Base-by-base conservation (phyloP, 2,329 filamentous ascomycete species). In the Pestalotiopsis sp. region DNA sequence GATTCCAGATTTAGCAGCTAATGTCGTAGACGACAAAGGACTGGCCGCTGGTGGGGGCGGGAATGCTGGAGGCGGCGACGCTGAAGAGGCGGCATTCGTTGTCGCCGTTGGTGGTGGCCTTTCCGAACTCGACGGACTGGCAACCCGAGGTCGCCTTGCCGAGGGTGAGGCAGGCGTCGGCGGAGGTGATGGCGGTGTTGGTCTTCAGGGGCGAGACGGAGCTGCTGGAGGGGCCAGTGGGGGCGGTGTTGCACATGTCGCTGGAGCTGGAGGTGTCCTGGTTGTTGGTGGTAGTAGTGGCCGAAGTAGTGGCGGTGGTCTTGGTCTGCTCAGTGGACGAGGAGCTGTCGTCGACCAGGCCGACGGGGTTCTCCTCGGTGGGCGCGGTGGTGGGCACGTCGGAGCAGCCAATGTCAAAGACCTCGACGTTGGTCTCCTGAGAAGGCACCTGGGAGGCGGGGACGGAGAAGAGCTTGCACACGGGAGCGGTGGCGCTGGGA, bases 391-490 rank as follows among this genome's bases (percentile, higher is more conserved):
- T 70, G 38, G 69, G 69, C 31, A 70, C 67, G 52, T 55, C 45
- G 3, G 57, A 36, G 67, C 69, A 70, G 64, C 38, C 69, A 27
- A 64, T 39, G 64, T 70, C 69, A 60, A 68, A 70, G 64, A 65
- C 69, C 38, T 67, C 41, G 23, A 70, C 39, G 57, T 68, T 66
- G 64, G 20, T 64, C 38, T 66, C 63, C 69, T 67, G 69, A 25
- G 63, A 23, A 23, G 69, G 67, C 17, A 70, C 67, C 69, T 70
- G 63, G 31, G 63, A 36, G 27, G 63, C 69, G 2, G 58, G 36
- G 13, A 70, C 69, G 38, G 63, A 64, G 55, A 70, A 70, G 67
- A 70, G 64, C 64, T 49, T 66, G 69, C 69, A 70, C 4, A 23
- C 41, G 25, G 69, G 69, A n/a, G 27, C 23, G 49, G 20, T 31